A percentile compares a stretch with the other conserved stretches of the same genome.
These are phyloP conservation scores for Kazachstania taianensis DNA, from an alignment of 805 yeast genomes.

Conservation along the genomic window DNA sequence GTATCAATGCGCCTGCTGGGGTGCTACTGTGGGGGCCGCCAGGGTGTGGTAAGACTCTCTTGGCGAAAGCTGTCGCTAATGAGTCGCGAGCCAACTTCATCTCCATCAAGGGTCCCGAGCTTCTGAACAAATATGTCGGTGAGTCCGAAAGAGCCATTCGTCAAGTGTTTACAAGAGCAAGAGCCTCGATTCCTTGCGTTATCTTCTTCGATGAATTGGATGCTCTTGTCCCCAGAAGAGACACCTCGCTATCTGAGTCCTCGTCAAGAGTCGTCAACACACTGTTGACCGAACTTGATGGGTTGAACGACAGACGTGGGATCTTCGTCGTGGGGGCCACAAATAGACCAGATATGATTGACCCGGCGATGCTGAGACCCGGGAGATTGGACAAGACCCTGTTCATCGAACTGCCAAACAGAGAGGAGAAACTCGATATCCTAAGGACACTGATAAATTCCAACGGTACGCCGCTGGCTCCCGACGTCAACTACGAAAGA, in stretches of 20 bases:
- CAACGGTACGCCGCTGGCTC: conserved; percentile 65
- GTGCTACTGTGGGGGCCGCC: conserved; percentile 99
- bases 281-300: conserved; percentile 86
- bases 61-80: conserved; percentile 96
- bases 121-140: conserved; percentile 90
- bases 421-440: conserved; percentile 71
- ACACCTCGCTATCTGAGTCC: conserved; percentile 75
- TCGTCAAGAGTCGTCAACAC: conserved; percentile 93
- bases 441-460: conserved; percentile 62
- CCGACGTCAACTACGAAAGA: conserved; percentile 46
- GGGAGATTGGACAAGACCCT: conserved; percentile 91
- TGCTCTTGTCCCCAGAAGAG: conserved; percentile 92
- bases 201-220: conserved; percentile 94
- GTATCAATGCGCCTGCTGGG: conserved; percentile 94
- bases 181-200: conserved; percentile 89
- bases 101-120: conserved; percentile 91
- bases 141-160: conserved; percentile 91
- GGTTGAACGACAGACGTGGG: conserved; percentile 84
- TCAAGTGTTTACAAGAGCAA: conserved; percentile 85
- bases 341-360: conserved; percentile 95
- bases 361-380: conserved; percentile 95
- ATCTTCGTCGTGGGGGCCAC: conserved; percentile 95
- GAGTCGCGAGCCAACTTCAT: conserved; percentile 95
- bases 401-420: conserved; percentile 79
- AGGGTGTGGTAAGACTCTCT: conserved; percentile 93